Evolutionary conservation across 2,329 filamentous ascomycete genomes (phyloP), one percentile per base, ranked within the genome.

Genomic region (Mycogone perniciosa): DNA sequence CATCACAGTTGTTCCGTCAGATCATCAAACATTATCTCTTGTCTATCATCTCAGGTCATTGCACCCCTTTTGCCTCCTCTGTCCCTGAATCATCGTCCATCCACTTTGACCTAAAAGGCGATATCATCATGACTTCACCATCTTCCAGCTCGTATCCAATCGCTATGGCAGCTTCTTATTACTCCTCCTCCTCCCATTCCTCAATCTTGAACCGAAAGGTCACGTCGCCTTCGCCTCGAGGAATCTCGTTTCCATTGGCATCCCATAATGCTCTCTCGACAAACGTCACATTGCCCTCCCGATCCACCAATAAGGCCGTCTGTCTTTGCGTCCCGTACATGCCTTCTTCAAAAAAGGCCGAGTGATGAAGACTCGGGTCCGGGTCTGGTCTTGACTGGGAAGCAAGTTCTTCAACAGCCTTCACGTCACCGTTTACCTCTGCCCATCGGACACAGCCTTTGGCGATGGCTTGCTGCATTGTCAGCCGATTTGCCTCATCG

Each of bases 241-340:
- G 67, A 40, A 85, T 70, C 2, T 70, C 62, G 46, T 80, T 76
- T 7, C 82, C 82, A 44, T 80, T 72, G 0, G 69, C 67, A 60
- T 85, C 81, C 71, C 75, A 85, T 39, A 85, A 65, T 4, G 80
- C 76, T 34, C 82, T 70, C 66, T 85, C 82, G 31, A 72, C 71
- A 58, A 79, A 82, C 0, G 74, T 77, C 13, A 82, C 78, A 34
- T 80, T 80, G 3, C 82, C 82, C 3, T 83, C 72, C 77, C 78
- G 82, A 57, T 83, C 80, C 6, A 85, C 76, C 41, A 84, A 65
- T 10, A 85, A 65, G 10, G 84, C 68, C 0, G 81, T 85, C 67
- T 85, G 82, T 35, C 82, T 68, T 65, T 85, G 82, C 5, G 82
- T 85, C 4, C 82, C 82, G 58, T 85, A 85, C 56, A 82, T 68